A percentile compares a stretch with the other conserved stretches of the same genome.
Evolutionary conservation across 495 filamentous ascomycete genomes (phyloP).

Genomic region (Parachaetomium inaequale): DNA sequence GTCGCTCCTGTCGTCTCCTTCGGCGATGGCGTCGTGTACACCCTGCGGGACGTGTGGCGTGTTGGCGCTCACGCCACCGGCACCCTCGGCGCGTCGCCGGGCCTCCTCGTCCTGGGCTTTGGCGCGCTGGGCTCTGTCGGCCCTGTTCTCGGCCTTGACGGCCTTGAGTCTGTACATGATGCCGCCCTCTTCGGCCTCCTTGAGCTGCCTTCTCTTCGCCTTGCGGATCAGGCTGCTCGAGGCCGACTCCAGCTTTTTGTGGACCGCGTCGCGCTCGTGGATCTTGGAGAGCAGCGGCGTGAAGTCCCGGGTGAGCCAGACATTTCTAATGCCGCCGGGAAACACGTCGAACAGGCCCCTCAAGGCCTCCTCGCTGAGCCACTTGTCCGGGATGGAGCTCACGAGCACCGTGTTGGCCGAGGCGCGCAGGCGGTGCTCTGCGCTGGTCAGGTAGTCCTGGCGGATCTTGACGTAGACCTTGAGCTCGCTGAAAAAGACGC

Average conservation of each 20-base stretch:
- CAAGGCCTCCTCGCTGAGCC: slow-evolving; percentile 78
- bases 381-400: slow-evolving; percentile 81
- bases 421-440: slow-evolving; percentile 90
- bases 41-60: slow-evolving; percentile 73
- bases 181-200: slow-evolving; percentile 62
- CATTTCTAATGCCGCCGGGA: slow-evolving; percentile 90
- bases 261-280: slow-evolving; percentile 66
- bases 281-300: slow-evolving; percentile 87
- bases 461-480: slow-evolving; percentile 90
- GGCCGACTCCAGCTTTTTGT: slow-evolving; percentile 69
- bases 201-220: slow-evolving; percentile 72
- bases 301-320: slow-evolving; percentile 94
- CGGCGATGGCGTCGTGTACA: slow-evolving; percentile 61
- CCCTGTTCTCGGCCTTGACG: slow-evolving; percentile 45
- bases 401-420: slow-evolving; percentile 95
- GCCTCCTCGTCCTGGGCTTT: slow-evolving; percentile 55
- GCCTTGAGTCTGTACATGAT: slow-evolving; percentile 37
- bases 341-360: slow-evolving; percentile 92
- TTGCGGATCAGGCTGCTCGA: slow-evolving; percentile 78
- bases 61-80: slow-evolving; percentile 72
- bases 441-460: slow-evolving; percentile 91
- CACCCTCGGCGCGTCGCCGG: slow-evolving; percentile 57
- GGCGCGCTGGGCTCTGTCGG: slow-evolving; percentile 46
- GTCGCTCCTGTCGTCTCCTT: slow-evolving; percentile 31
- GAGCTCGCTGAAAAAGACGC: slow-evolving; percentile 82